Base-by-base conservation (phyloP, 768 basidiomycete genomes). In the Phaffia tasmanica region DNA sequence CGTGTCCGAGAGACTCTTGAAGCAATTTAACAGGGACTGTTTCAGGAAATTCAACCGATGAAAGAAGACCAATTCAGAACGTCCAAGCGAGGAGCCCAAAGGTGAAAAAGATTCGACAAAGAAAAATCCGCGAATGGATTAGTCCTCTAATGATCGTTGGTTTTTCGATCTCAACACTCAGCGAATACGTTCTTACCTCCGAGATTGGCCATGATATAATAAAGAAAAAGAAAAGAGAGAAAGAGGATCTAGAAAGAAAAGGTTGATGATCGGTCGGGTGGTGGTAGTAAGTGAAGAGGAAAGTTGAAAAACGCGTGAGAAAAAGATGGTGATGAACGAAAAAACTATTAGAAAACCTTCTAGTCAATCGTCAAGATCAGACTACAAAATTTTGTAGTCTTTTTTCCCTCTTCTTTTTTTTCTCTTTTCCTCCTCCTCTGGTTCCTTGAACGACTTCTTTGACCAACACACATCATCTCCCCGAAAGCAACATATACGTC, bases 1-100 rank as follows among this genome's bases (percentile, higher is more conserved):
- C 80, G 74, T 99, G 95, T 25, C 95, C 95, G 32, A 98, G 80
- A 64, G 89, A 88, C 80, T 98, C 95, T 74, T 98, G 94, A 54
- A 98, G 81, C 59, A 99, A 84, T 77, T 98, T 98, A 70, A 95
- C 88, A 69, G 94, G 94, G 66, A 97, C 88, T 76, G 46, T 1
- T 8, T 14, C 32, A 42, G 49, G 21, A 27, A 30, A 46, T 6
- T 49, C 8, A 53, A 27, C 48, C 23, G 15, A 27, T n/a, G 48
- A 47, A 49, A 14, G 29, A 23, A 27, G n/a, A 42, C 50, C 53
- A 50, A 32, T 32, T 54, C 21, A 23, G 25, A 23, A 15, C 32
- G 58, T 35, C 8, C 60, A 49, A 62, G 60, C 32, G 46, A 27
- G 1, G 23, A 35, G 51, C 50, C 16, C 25, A 63, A 53, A 49